Conservation (phyloP, 106 monocot species). For the Phalaenopsis aphrodite region DNA sequence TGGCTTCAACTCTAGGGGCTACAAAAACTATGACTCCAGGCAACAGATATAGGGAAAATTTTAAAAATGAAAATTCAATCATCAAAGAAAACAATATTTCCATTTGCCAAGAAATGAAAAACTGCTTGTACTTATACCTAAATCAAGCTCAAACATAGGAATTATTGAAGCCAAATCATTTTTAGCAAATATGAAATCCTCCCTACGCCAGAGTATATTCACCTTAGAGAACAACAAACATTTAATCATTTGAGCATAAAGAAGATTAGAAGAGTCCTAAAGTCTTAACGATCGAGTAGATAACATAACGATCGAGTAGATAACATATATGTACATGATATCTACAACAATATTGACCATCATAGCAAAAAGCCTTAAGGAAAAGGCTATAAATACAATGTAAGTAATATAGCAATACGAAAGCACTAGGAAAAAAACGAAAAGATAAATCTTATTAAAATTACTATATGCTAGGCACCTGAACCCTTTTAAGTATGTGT, state of each 20-base stretch:
- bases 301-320: not conserved
- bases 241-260: not conserved
- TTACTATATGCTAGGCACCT: not conserved
- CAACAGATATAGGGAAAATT: not conserved
- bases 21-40: too few relatives aligned
- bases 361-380: not conserved
- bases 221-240: not conserved
- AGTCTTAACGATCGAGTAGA: not conserved
- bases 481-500: not conserved
- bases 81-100: not conserved
- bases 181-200: not conserved
- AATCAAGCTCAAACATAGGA: not conserved
- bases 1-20: too few relatives aligned
- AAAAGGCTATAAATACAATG: not conserved
- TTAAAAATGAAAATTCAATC: not conserved
- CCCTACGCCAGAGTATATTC: not conserved
- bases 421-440: not conserved
- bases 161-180: not conserved
- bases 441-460: not conserved
- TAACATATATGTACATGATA: constrained; percentile 8
- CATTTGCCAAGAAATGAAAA: not conserved
- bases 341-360: constrained; percentile 1
- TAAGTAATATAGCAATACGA: not conserved
- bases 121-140: too few relatives aligned
- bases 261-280: not conserved